phyloP scores from a whole-genome alignment of 1,284 basidiomycete genomes.

The Heimioporus retisporus region DNA sequence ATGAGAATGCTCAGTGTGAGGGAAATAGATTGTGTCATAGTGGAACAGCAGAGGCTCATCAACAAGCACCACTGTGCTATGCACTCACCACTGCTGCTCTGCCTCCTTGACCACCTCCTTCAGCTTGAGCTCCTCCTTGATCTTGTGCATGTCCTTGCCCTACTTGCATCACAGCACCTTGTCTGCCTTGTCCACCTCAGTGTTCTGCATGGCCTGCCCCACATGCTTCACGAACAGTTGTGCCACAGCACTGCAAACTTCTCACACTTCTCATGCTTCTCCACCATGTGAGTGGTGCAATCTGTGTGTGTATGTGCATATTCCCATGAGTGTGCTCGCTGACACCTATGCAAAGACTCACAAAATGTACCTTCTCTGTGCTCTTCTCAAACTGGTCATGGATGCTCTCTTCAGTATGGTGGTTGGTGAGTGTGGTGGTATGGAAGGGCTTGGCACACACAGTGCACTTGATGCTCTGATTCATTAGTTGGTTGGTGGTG shows the following conservation, averaged over 20 bases:
- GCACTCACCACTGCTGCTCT: slow-evolving; percentile 81
- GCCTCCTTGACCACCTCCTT: slow-evolving; percentile 88
- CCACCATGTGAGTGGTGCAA: slow-evolving; percentile 96
- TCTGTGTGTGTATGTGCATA: slow-evolving; percentile 49
- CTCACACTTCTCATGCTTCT: slow-evolving; percentile 92
- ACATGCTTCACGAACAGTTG: slow-evolving; percentile 85
- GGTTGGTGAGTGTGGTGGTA: slow-evolving; percentile 91
- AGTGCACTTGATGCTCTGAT: slow-evolving; percentile 82
- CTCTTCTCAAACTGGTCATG: slow-evolving; percentile 97
- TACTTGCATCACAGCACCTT: slow-evolving; percentile 87
- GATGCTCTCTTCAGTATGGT: slow-evolving; percentile 96
- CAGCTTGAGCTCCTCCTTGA: slow-evolving; percentile 82
- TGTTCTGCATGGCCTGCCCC: slow-evolving; percentile 75
- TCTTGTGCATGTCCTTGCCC: slow-evolving; percentile 80
- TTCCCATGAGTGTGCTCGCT: too few species aligned
- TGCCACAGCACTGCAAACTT: slow-evolving; percentile 83
- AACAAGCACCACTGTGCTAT: neutral
- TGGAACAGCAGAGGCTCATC: too few species aligned
- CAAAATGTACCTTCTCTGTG: slow-evolving; percentile 81
- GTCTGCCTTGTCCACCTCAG: slow-evolving; percentile 79
- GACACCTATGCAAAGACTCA: too few species aligned
- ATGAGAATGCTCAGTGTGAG: too few species aligned
- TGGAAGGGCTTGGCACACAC: slow-evolving; percentile 90
- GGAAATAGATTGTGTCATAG: too few species aligned
- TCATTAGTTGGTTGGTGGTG: too few species aligned